Evolutionary conservation across 2,329 filamentous ascomycete genomes (phyloP), one percentile per base, ranked within the genome.

Genomic region (Colletotrichum limetticola): DNA sequence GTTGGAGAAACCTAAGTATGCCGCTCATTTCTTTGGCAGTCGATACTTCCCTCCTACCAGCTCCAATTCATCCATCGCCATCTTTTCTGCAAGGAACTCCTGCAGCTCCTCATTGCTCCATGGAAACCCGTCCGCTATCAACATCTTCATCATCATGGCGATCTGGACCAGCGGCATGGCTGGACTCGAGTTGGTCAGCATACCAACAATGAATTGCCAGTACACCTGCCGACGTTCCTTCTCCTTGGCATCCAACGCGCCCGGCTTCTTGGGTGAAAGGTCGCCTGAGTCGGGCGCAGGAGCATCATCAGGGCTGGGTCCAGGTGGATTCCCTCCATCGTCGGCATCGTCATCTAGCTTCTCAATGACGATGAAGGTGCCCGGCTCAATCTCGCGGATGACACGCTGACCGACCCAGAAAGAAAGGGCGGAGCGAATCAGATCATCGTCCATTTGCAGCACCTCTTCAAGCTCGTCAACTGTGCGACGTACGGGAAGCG

Each of bases 111-210:
- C 95, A 78, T 94, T 94, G 74, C 93, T 94, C 88, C 95, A 98
- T 0, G 94, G 91, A 80, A 98, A 98, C 2, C 95, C 95, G 14
- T 95, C 95, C 0, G 94, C 90, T 65, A 98, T 91, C 71, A 96
- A 89, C 89, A 98, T 96, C 83, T 94, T 95, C 87, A 99, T 88
- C 94, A 98, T 98, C 92, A 95, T 97, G 9, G 91, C 89, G 76
- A 99, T 97, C 80, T 95, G 90, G 68, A 87, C 87, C 72, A 95
- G 85, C 63, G 94, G 92, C 94, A 98, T 97, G 32, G 93, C 83
- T 22, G 89, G 91, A 22, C 93, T 93, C 77, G 95, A 93, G 82
- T 98, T 98, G 74, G 95, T 98, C 82, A 99, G 85, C 97, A 99
- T 98, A 64, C 94, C 95, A 69, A 95, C 87, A 71, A 99, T 95